Base-by-base conservation (phyloP, 805 yeast species). In the Schwanniomyces yamadae region DNA sequence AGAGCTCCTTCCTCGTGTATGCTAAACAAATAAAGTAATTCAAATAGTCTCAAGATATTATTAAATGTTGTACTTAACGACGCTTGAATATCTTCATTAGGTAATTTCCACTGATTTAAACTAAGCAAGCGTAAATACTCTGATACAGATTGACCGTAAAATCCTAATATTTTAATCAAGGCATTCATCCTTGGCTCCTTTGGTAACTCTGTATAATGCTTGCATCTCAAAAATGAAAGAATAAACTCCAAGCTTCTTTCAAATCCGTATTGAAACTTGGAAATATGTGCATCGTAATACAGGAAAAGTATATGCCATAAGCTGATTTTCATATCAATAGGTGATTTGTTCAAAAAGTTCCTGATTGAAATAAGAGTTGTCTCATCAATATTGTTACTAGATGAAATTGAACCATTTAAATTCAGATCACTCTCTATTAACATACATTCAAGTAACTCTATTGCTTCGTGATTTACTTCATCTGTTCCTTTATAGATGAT, bases 251-350 rank as follows among this genome's bases (percentile, higher is more conserved):
- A 39, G 10, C 77, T 75, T 18, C 63, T 66, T 28, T 75, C 77
- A 44, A 82, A 74, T 0, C 85, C 80, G 12, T 49, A 45, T 25
- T 70, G 64, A 22, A 72, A 67, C 16, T 71, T 66, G 2, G 58
- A 27, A 15, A 52, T 42, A 6, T 42, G 33, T 11, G 45, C 48
- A 6, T 49, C 53, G 47, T 83, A 85, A 37, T 73, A 72, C 43
- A 73, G 77, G 31, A 87, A 69, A 12, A 90, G 62, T 16, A 83
- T 70, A 21, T 76, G 77, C 95, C 97, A 90, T 2, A 93, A 59
- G 36, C 81, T 80, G 24, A 89, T 61, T 37, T 76, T 77, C 53
- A 88, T 71, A 15, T 77, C 82, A 15, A 83, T 63, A 0, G 93
- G 77, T 0, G 95, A 78, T 9, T 64, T 66, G 3, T 66, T 59